Percentiles rank a stretch among this genome's conserved stretches.
Conservation (phyloP, 768 basidiomycete genomes). For the Tricholoma matsutake region DNA sequence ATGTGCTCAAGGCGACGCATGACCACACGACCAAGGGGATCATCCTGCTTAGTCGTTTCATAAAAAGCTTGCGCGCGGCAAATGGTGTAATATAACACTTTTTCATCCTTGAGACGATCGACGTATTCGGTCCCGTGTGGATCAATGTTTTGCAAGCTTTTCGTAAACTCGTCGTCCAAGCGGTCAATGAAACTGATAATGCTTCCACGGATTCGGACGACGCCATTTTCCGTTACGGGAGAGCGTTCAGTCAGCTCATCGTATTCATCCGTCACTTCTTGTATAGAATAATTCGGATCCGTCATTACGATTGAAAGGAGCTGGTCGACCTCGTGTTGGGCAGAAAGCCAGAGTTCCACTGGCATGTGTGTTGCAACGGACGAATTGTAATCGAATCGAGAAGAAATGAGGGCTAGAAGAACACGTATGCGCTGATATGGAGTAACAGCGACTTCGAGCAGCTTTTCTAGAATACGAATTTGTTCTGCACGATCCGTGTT, state of each 20-base stretch:
- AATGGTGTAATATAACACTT: conserved; percentile 89
- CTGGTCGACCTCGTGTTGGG: conserved; percentile 85
- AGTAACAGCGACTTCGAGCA: conserved; percentile 82
- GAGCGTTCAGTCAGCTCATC: conserved; percentile 85
- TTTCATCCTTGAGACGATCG: conserved; percentile 94
- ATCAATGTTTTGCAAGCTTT: conserved; percentile 95
- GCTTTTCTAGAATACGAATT: conserved; percentile 84
- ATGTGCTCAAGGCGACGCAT: conserved; percentile 98
- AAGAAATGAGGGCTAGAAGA: conserved; percentile 88
- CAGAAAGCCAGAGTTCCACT: conserved; percentile 83
- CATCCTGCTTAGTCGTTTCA: conserved; percentile 72
- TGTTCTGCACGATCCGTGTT: conserved; percentile 96
- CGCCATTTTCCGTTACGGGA: conserved; percentile 66
- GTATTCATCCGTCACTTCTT: conserved; percentile 86
- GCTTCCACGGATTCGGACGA: conserved; percentile 89
- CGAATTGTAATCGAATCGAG: conserved; percentile 96
- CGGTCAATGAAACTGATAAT: conserved; percentile 96
- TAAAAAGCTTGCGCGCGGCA: conserved; percentile 91
- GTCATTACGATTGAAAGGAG: conserved; percentile 76
- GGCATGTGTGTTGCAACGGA: conserved; percentile 87
- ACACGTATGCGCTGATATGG: conserved; percentile 94
- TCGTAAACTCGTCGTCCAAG: conserved; percentile 97
- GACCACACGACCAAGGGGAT: conserved; percentile 81
- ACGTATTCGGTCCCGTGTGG: conserved; percentile 99
- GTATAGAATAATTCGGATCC: conserved; percentile 76